Evolutionary conservation across 2,329 filamentous ascomycete species (phyloP).

Genomic region (Cercospora sesami): DNA sequence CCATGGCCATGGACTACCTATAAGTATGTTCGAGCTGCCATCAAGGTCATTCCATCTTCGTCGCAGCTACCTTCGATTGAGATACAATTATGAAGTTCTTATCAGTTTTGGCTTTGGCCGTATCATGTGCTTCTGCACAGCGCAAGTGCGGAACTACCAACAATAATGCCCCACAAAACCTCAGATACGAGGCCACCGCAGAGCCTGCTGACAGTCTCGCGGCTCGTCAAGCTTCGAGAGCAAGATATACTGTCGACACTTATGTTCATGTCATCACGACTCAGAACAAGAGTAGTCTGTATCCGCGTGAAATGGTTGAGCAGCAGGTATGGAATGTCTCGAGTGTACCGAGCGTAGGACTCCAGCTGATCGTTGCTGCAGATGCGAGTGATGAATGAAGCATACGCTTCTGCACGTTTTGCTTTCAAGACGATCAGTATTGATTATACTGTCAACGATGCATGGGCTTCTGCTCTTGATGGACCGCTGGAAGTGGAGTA

Average conservation of each 20-base stretch:
- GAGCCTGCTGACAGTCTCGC: constrained; percentile 7
- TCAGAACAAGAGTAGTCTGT: constrained; percentile 34
- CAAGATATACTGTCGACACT: constrained; percentile 16
- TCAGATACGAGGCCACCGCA: constrained; percentile 1
- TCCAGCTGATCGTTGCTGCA: constrained; percentile 25
- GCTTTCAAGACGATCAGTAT: constrained; percentile 47
- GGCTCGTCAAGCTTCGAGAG: constrained; percentile 3
- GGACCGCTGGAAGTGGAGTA: constrained; percentile 46
- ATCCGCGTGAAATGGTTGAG: constrained; percentile 41
- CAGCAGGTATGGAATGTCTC: constrained; percentile 3
- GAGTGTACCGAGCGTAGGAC: too few species aligned
- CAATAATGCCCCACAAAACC: background rate
- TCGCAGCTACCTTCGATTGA: background rate
- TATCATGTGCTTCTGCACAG: constrained; percentile 12
- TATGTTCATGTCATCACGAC: constrained; percentile 47
- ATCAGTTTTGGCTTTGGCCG: constrained; percentile 5
- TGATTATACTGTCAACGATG: constrained; percentile 52
- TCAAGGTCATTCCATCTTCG: background rate
- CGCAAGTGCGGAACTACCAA: constrained; percentile 10
- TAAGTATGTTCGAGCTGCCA: constrained; percentile 6
- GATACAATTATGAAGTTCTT: constrained; percentile 10
- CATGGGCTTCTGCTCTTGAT: constrained; percentile 49
- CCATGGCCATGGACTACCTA: background rate
- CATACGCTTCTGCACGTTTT: constrained; percentile 52
- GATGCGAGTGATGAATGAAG: constrained; percentile 39